Base-by-base conservation (phyloP, 805 yeast genomes). In the Candida pseudofarinosa region DNA sequence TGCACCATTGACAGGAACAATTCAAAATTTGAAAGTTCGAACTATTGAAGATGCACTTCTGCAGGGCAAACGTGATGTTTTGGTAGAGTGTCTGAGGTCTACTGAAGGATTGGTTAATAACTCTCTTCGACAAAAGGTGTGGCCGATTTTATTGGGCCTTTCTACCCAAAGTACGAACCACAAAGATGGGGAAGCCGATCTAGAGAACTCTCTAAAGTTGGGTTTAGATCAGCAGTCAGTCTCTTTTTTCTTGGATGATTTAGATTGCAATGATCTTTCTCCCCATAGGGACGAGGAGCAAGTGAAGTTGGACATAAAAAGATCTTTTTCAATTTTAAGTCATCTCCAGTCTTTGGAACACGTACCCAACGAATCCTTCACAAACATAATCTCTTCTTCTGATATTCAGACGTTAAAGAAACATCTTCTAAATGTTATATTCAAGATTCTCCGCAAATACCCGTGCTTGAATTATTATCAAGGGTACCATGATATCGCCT, bases 401-500 rank as follows among this genome's bases (percentile, higher is more conserved):
- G 62, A 69, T 47, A 43, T 59, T 35, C 51, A 53, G 37, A 40
- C 44, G n/a, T 60, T 81, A 38, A 69, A 75, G 45, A 55, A 56
- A 19, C 56, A 71, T 37, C 63, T 83, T 39, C 57, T 54, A 18
- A 58, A 58, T 4, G 48, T 83, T 12, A 74, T 88, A 3, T 60
- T 76, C 12, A 66, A 68, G 15, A 68, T 88, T 2, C 67, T 93
- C 12, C 63, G 88, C 33, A 72, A 69, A 13, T 67, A 82, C 50
- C 90, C 90, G 0, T 54, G 61, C 3, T 65, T 90, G 34, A 70
- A 79, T 45, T 91, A 91, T 61, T 91, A 89, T 60, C 99, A 91
- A 63, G 99, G 99, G 0, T 88, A 76, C 60, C 98, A 91, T 61
- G 98, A 93, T 54, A 69, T 93, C 16, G 89, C 88, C 1, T 73